These are phyloP conservation scores for Saccharomycopsis fibuligera DNA, from an alignment of 805 yeast genomes.

Conservation along the genomic window DNA sequence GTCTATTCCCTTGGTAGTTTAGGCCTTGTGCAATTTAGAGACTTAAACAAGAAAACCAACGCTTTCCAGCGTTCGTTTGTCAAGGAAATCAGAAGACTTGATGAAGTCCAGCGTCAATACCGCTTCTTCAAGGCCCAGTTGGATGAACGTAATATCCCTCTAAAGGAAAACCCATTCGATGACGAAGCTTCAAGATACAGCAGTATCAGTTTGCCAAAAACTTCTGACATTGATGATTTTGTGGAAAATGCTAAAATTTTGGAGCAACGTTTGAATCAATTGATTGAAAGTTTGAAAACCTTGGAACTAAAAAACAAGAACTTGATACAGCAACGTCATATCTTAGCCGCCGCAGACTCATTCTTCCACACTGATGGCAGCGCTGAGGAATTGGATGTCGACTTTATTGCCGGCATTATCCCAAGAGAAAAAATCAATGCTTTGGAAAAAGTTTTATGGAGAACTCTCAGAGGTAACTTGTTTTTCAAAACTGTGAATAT, in stretches of 20 bases:
- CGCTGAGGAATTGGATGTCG: constrained; percentile 27
- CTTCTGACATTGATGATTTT: constrained; percentile 47
- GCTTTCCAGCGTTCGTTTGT: constrained; percentile 90
- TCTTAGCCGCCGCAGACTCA: constrained; percentile 42
- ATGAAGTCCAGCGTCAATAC: constrained; percentile 67
- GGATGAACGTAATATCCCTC: constrained; percentile 23
- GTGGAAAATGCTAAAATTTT: constrained; percentile 45
- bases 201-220: constrained; percentile 24
- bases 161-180: constrained; percentile 26
- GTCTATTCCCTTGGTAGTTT: constrained; percentile 39
- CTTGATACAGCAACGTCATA: constrained; percentile 55
- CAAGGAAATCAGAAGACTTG: constrained; percentile 74
- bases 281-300: constrained; percentile 40
- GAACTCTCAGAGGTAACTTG: constrained; percentile 68
- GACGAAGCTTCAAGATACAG: constrained; percentile 25
- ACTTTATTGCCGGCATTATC: constrained; percentile 61
- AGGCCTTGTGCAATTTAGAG: constrained; percentile 66
- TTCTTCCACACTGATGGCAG: constrained; percentile 31
- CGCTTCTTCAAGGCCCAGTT: constrained; percentile 28
- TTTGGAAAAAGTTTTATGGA: constrained; percentile 68
- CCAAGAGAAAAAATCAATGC: constrained; percentile 50
- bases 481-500: constrained; percentile 54
- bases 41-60: constrained; percentile 71
- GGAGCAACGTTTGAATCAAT: constrained; percentile 47
- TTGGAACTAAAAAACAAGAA: constrained; percentile 47